Evolutionary conservation across 495 filamentous ascomycete genomes (phyloP).

Genomic region (Aspergillus cavernicola): DNA sequence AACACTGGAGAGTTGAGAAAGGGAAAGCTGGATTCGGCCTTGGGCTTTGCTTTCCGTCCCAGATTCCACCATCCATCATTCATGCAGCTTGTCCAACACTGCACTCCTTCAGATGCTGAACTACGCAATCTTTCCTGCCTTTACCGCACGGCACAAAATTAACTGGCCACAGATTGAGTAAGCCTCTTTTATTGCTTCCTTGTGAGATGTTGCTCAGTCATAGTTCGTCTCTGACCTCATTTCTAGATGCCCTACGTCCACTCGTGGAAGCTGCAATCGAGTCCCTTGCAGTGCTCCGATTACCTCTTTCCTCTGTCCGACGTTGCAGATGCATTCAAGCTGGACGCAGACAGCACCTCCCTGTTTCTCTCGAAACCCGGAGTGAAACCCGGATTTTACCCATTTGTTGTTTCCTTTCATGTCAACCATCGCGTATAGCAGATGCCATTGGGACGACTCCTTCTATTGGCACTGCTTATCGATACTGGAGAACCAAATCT

Average conservation of each 20-base stretch:
- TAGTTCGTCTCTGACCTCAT: neutral
- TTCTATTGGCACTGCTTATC: neutral
- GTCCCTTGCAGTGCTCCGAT: slow-evolving; percentile 10
- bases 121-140: slow-evolving; percentile 1
- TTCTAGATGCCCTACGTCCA: neutral
- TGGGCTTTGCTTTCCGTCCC: slow-evolving; percentile 6
- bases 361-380: neutral
- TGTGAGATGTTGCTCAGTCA: neutral
- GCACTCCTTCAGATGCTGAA: slow-evolving; percentile 2
- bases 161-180: neutral
- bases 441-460: neutral
- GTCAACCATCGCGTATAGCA: neutral
- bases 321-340: slow-evolving; percentile 12
- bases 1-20: neutral
- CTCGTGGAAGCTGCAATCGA: slow-evolving; percentile 12
- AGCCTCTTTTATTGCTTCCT: neutral
- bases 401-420: neutral
- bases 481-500: neutral
- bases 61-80: slow-evolving; percentile 6
- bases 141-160: neutral
- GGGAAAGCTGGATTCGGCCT: slow-evolving; percentile 3
- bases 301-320: slow-evolving; percentile 20
- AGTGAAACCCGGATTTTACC: neutral
- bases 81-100: slow-evolving; percentile 11
- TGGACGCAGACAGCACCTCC: neutral